These are phyloP conservation scores for Dipodascus albidus DNA, from an alignment of 805 yeast species.

Conservation along the genomic window DNA sequence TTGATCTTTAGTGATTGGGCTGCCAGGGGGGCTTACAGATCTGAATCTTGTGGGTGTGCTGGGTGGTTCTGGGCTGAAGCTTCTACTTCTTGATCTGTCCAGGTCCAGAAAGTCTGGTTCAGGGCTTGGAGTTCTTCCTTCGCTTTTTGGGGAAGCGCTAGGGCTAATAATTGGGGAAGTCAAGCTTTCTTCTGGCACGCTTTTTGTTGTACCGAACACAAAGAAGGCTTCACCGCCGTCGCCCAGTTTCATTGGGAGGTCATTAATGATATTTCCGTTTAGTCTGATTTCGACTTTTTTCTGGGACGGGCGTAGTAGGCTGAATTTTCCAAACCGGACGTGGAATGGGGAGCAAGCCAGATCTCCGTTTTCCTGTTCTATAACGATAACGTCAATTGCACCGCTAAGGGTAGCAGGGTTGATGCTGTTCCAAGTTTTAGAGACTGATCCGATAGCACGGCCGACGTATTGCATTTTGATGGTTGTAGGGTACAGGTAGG, in stretches of 20 bases:
- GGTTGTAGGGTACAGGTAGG: no score
- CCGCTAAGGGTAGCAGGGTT: slow-evolving; percentile 95
- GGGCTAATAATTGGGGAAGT: slow-evolving; percentile 87
- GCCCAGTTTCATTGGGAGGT: slow-evolving; percentile 86
- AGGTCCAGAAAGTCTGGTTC: slow-evolving; percentile 45
- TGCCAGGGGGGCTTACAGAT: slow-evolving; percentile 5
- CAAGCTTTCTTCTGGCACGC: slow-evolving; percentile 65
- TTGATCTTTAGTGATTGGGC: slow-evolving; percentile 24
- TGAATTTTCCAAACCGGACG: slow-evolving; percentile 90
- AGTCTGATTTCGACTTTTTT: slow-evolving; percentile 85
- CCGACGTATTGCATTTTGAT: slow-evolving; percentile 89
- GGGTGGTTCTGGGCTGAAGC: slow-evolving; percentile 2
- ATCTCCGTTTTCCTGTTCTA: slow-evolving; percentile 75
- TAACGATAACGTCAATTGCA: slow-evolving; percentile 92
- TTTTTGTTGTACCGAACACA: slow-evolving; percentile 74
- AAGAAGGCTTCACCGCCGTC: slow-evolving; percentile 98
- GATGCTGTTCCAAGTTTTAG: slow-evolving; percentile 93
- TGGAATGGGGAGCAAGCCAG: slow-evolving; percentile 93
- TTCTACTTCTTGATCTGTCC: slow-evolving; percentile 3
- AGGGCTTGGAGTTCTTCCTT: slow-evolving; percentile 19
- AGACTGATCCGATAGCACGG: slow-evolving; percentile 86
- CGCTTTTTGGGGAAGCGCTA: slow-evolving; percentile 28
- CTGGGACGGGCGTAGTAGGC: slow-evolving; percentile 84
- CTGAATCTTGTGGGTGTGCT: slow-evolving; percentile 16
- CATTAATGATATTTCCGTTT: slow-evolving; percentile 64